Conservation (phyloP, 78 protist genomes). For the Tieghemostelium lacteum region DNA sequence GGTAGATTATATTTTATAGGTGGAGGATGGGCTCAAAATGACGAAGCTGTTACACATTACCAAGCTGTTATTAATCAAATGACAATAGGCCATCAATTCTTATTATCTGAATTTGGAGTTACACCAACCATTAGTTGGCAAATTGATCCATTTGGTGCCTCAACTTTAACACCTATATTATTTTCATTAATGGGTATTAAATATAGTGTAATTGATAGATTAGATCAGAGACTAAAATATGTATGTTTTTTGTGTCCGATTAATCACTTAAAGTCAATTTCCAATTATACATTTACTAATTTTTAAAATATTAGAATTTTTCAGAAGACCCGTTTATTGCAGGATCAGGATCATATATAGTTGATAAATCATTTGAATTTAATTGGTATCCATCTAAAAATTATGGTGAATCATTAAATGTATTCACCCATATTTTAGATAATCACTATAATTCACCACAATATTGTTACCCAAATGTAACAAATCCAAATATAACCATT, state of each 20-base stretch:
- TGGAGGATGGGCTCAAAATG: constrained; percentile 82
- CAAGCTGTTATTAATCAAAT: constrained; percentile 76
- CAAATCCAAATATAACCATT: constrained; percentile 19
- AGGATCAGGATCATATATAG: constrained; percentile 17
- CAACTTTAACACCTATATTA: constrained; percentile 43
- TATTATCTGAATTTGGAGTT: constrained; percentile 66
- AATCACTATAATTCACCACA: constrained; percentile 66
- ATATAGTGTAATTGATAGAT: constrained; percentile 57
- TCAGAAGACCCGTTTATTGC: constrained; percentile 16
- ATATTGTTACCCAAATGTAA: constrained; percentile 21
- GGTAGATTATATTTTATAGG: constrained; percentile 54
- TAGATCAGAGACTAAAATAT: constrained; percentile 53
- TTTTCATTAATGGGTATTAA: constrained; percentile 68
- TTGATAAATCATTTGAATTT: constrained; percentile 27
- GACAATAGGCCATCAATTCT: constrained; percentile 77
- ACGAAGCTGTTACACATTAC: constrained; percentile 64
- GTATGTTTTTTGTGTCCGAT: too few species aligned
- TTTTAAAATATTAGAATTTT: too few species aligned
- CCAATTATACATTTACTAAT: too few species aligned
- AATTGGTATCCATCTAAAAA: constrained; percentile 60
- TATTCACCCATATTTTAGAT: constrained; percentile 57
- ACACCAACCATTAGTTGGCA: constrained; percentile 71
- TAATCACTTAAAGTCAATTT: too few species aligned
- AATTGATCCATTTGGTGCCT: constrained; percentile 82
- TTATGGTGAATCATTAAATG: background rate